Evolutionary conservation across 2,329 filamentous ascomycete genomes (phyloP).

Genomic region (Pezicula radicicola): DNA sequence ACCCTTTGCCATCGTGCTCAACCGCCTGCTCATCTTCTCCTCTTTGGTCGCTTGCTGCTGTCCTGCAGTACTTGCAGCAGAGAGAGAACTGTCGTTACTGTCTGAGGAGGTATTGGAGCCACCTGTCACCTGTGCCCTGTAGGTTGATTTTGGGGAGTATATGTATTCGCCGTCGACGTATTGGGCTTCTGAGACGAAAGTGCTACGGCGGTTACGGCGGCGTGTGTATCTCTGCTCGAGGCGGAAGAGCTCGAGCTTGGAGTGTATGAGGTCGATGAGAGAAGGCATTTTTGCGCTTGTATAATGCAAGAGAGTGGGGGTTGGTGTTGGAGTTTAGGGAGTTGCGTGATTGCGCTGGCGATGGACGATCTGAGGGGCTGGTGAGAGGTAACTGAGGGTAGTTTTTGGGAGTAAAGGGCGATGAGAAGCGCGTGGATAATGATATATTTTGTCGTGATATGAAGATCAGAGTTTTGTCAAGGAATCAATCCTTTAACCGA

Average conservation of each 20-base stretch:
- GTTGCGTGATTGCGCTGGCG: neutral
- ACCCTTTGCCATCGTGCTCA: constrained; percentile 20
- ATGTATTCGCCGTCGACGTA: constrained; percentile 97
- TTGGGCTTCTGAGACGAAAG: constrained; percentile 82
- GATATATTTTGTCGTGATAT: too few species aligned
- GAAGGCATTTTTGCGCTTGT: constrained; percentile 26
- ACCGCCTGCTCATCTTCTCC: constrained; percentile 10
- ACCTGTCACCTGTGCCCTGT: constrained; percentile 33
- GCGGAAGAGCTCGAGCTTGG: constrained; percentile 84
- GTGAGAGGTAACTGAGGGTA: too few species aligned
- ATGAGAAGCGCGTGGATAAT: too few species aligned
- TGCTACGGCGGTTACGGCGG: constrained; percentile 80
- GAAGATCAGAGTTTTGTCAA: too few species aligned
- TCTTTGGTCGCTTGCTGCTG: constrained; percentile 1
- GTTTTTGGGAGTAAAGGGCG: too few species aligned
- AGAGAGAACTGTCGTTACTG: constrained; percentile 2
- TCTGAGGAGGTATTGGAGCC: constrained; percentile 19
- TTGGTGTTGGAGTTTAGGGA: neutral
- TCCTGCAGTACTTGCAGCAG: constrained; percentile 4
- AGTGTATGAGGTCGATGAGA: constrained; percentile 58
- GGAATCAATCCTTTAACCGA: too few species aligned
- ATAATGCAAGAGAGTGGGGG: neutral
- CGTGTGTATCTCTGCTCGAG: constrained; percentile 94
- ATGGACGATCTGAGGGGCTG: too few species aligned
- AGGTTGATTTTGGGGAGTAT: constrained; percentile 53